These are phyloP conservation scores for Stachybotrys echinatus DNA, from an alignment of 2,329 filamentous ascomycete species.

Conservation along the genomic window DNA sequence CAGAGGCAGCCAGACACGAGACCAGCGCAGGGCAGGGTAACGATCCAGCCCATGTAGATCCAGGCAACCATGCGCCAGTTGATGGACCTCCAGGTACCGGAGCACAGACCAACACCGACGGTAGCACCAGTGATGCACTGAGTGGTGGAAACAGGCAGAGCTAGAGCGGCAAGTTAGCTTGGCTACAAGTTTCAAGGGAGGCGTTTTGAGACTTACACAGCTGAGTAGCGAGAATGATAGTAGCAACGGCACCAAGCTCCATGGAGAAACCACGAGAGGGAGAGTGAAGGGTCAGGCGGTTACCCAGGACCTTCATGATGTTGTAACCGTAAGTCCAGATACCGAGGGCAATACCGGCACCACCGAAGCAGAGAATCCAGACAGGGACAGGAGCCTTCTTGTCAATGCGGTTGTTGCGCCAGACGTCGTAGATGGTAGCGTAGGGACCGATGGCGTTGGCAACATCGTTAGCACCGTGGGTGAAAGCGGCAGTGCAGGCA, in stretches of 20 bases:
- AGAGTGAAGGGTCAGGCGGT: conserved; percentile 57
- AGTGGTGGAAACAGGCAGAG: conserved; percentile 59
- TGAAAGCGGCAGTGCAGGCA: conserved; percentile 58
- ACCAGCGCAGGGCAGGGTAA: conserved; percentile 53
- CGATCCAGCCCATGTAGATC: conserved; percentile 56
- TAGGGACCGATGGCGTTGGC: conserved; percentile 59
- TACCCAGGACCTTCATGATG: conserved; percentile 60
- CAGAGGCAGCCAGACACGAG: conserved; percentile 55
- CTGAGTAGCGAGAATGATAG: conserved; percentile 59
- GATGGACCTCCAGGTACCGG: conserved; percentile 51
- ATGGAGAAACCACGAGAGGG: conserved; percentile 54
- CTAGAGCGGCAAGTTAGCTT: no score
- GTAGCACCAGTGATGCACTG: conserved; percentile 61
- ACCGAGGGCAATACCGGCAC: conserved; percentile 47
- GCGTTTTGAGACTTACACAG: conserved; percentile 31
- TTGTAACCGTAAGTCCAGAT: conserved; percentile 61
- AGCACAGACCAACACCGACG: conserved; percentile 58
- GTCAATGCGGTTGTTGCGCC: conserved; percentile 39
- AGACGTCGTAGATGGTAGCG: conserved; percentile 58
- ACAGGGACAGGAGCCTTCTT: conserved; percentile 46
- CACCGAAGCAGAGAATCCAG: conserved; percentile 56
- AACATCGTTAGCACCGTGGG: conserved; percentile 64
- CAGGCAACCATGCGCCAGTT: conserved; percentile 60
- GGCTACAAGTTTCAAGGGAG: fast-evolving
- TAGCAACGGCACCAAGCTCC: conserved; percentile 56